A percentile compares a stretch with the other conserved stretches of the same genome.
These are phyloP conservation scores for Aspergillus avenaceus DNA, from an alignment of 495 filamentous ascomycete species.

Conservation along the genomic window DNA sequence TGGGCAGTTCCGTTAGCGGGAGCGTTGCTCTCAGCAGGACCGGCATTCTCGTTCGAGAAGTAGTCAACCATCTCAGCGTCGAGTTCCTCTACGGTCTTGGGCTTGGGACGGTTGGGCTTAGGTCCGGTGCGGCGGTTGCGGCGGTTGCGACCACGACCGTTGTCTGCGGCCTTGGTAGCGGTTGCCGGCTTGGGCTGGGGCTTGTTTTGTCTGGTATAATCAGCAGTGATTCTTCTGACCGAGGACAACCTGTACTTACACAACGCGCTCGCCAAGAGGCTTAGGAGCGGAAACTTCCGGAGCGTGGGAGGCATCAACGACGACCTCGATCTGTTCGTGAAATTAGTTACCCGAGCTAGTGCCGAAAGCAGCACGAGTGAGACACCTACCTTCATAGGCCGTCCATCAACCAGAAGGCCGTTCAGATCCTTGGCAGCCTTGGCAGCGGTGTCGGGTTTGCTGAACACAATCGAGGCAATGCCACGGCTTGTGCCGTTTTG, in stretches of 20 bases:
- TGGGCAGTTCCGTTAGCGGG: slow-evolving; percentile 39
- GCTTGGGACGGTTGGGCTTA: slow-evolving; percentile 63
- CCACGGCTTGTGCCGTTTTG: slow-evolving; percentile 88
- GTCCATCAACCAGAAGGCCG: slow-evolving; percentile 80
- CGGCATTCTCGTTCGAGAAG: slow-evolving; percentile 49
- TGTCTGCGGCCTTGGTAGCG: slow-evolving; percentile 54
- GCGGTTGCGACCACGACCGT: slow-evolving; percentile 44
- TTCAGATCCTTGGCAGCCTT: slow-evolving; percentile 81
- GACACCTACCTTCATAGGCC: slow-evolving; percentile 76
- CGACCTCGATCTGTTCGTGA: slow-evolving; percentile 77
- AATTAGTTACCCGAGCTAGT: too few relatives aligned
- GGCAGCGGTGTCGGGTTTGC: slow-evolving; percentile 67
- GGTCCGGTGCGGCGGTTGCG: slow-evolving; percentile 47
- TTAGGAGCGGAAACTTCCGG: slow-evolving; percentile 62
- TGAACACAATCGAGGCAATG: slow-evolving; percentile 76
- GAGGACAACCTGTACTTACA: slow-evolving; percentile 43
- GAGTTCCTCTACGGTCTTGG: slow-evolving; percentile 85
- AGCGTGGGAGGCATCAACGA: slow-evolving; percentile 71
- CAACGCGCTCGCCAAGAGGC: slow-evolving; percentile 80
- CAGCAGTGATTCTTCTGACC: slow-evolving; percentile 3
- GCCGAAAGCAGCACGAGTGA: too few relatives aligned
- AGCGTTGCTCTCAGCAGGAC: slow-evolving; percentile 35
- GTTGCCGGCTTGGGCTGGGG: slow-evolving; percentile 80
- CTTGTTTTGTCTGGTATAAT: slow-evolving; percentile 55
- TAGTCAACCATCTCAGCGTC: slow-evolving; percentile 95